Evolutionary conservation across 768 basidiomycete species (phyloP).

Genomic region (Lactifluus piperatus): DNA sequence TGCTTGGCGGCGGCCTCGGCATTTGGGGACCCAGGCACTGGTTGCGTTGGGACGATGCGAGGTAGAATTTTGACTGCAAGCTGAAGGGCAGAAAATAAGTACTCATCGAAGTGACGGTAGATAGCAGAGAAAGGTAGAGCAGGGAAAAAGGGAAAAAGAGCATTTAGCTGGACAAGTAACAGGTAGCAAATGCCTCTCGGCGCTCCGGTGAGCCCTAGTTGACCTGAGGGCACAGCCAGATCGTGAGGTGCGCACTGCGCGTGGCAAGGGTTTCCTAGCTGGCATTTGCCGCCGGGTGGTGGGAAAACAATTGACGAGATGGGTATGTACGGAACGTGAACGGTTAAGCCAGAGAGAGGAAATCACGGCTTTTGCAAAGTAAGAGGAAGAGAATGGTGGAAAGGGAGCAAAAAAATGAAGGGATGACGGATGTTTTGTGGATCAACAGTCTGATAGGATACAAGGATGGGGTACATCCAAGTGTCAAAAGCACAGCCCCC

Average conservation of each 20-base stretch:
- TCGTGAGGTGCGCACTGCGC: neutral
- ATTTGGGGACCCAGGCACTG: conserved; percentile 41
- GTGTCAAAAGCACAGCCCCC: neutral
- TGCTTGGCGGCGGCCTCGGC: conserved; percentile 63
- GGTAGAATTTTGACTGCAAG: conserved; percentile 99
- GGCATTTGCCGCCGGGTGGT: neutral
- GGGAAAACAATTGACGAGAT: neutral
- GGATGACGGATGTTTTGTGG: neutral
- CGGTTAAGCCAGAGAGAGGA: neutral
- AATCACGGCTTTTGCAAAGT: neutral
- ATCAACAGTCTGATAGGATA: neutral
- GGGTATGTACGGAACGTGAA: neutral
- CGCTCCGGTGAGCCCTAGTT: neutral
- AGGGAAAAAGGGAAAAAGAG: neutral
- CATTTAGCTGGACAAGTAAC: neutral
- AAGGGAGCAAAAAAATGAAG: neutral
- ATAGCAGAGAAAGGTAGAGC: neutral
- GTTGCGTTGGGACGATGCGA: conserved; percentile 55
- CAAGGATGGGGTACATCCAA: neutral
- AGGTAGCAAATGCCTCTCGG: neutral
- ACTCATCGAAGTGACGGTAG: neutral
- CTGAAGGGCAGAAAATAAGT: conserved; percentile 32
- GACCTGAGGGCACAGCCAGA: conserved; percentile 3
- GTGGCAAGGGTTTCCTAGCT: neutral
- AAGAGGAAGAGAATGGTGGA: neutral